Conservation (phyloP, 306 rosid genomes). For the Inga leiocalycina region DNA sequence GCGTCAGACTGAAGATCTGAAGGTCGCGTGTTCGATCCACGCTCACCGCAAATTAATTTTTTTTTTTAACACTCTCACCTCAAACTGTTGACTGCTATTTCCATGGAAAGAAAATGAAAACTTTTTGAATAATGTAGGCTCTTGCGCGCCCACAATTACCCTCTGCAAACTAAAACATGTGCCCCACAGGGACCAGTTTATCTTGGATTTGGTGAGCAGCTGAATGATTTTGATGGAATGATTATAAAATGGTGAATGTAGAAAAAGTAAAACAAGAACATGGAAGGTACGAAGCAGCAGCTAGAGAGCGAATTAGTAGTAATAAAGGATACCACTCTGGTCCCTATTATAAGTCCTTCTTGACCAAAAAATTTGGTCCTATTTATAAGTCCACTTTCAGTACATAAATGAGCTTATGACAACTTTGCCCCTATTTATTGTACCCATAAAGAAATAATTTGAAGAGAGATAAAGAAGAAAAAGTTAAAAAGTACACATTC, state of each 20-base stretch:
- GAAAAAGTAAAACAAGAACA: not conserved
- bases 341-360: too few relatives aligned
- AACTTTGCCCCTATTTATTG: too few relatives aligned
- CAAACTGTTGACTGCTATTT: conserved; percentile 9
- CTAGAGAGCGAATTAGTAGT: not conserved
- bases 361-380: too few relatives aligned
- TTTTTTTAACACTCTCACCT: conserved; percentile 53
- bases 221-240: not conserved
- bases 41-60: conserved; percentile 52
- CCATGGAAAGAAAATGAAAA: not conserved
- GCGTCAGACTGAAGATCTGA: conserved; percentile 87
- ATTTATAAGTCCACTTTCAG: too few relatives aligned
- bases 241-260: not conserved
- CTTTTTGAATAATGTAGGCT: not conserved
- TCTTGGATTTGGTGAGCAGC: not conserved
- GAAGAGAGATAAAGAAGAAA: too few relatives aligned
- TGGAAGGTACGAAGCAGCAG: not conserved
- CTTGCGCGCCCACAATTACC: not conserved
- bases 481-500: too few relatives aligned
- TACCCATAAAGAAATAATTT: too few relatives aligned
- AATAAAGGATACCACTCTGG: too few relatives aligned
- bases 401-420: too few relatives aligned
- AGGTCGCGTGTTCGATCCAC: conserved; percentile 81
- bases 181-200: not conserved
- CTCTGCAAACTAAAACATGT: not conserved